These are phyloP conservation scores for Mycocalia duriaeana DNA, from an alignment of 1,284 basidiomycete species.

Conservation along the genomic window DNA sequence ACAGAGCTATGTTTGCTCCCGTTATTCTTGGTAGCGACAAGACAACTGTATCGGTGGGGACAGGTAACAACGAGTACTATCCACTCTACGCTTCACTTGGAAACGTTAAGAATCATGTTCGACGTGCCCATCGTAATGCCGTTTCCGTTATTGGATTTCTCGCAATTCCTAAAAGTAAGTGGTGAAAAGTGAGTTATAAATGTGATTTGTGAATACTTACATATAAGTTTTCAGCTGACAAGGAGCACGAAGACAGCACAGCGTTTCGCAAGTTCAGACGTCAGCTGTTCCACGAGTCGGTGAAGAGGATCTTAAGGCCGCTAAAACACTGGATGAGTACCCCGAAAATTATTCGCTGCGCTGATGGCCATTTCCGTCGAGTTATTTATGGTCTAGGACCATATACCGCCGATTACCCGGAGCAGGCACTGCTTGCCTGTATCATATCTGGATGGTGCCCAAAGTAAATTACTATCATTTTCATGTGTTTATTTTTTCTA, in stretches of 20 bases:
- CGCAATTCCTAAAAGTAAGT: slow-evolving; percentile 12
- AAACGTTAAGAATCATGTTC: slow-evolving; percentile 10
- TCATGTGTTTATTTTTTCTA: neutral
- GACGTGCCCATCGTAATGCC: slow-evolving; percentile 2
- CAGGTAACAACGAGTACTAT: slow-evolving; percentile 22
- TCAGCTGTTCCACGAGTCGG: slow-evolving; percentile 25
- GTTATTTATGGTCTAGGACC: slow-evolving; percentile 25
- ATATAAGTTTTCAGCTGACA: neutral
- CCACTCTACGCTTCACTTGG: slow-evolving; percentile 20
- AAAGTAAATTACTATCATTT: slow-evolving; percentile 13
- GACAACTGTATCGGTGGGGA: slow-evolving; percentile 24
- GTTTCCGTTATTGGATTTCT: slow-evolving; percentile 1
- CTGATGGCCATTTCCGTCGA: slow-evolving; percentile 20
- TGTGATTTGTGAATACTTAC: neutral
- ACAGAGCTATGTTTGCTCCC: slow-evolving; percentile 17
- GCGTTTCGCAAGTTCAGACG: slow-evolving; percentile 21
- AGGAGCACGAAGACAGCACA: slow-evolving; percentile 9
- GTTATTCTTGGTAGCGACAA: slow-evolving; percentile 25
- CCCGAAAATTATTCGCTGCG: slow-evolving; percentile 19
- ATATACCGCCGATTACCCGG: slow-evolving; percentile 31
- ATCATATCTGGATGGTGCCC: slow-evolving; percentile 28
- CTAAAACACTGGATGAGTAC: slow-evolving; percentile 23
- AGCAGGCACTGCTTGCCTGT: slow-evolving; percentile 21
- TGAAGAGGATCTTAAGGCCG: slow-evolving; percentile 16
- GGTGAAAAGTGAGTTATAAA: neutral